These are phyloP conservation scores for Termitomyces sp. DNA, from an alignment of 768 basidiomycete genomes.

Conservation along the genomic window DNA sequence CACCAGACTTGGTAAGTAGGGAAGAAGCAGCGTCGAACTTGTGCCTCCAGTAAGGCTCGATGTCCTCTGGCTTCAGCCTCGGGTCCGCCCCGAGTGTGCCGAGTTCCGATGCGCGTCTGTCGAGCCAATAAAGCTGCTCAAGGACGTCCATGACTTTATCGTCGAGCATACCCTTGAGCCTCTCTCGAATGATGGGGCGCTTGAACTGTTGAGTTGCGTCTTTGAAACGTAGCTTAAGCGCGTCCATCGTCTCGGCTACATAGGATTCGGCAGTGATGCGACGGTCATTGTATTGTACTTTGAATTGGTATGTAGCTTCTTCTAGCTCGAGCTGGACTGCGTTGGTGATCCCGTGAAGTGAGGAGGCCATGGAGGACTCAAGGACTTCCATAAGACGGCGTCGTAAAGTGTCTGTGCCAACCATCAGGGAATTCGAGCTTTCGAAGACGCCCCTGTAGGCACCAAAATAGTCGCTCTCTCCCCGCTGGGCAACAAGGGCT, in stretches of 20 bases:
- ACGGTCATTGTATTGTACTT: slow-evolving; percentile 97
- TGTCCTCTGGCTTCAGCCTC: slow-evolving; percentile 64
- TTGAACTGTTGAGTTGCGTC: slow-evolving; percentile 82
- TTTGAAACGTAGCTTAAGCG: slow-evolving; percentile 86
- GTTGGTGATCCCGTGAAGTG: slow-evolving; percentile 93
- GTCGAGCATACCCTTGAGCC: slow-evolving; percentile 90
- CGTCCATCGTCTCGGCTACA: slow-evolving; percentile 95
- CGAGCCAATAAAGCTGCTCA: slow-evolving; percentile 96
- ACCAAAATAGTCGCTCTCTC: slow-evolving; percentile 68
- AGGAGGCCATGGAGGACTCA: slow-evolving; percentile 96
- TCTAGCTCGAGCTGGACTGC: slow-evolving; percentile 97
- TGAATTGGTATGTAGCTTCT: slow-evolving; percentile 98
- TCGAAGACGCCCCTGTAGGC: slow-evolving; percentile 61
- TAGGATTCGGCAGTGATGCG: slow-evolving; percentile 94
- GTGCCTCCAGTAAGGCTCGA: slow-evolving; percentile 93
- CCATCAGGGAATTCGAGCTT: slow-evolving; percentile 65
- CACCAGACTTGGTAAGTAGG: slow-evolving; percentile 91
- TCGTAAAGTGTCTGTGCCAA: slow-evolving; percentile 88
- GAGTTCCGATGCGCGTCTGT: slow-evolving; percentile 80
- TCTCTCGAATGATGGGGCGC: slow-evolving; percentile 82
- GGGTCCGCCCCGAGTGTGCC: slow-evolving; percentile 64
- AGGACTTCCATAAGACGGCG: slow-evolving; percentile 94
- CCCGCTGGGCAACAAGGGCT: slow-evolving; percentile 46
- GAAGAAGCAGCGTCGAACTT: slow-evolving; percentile 94
- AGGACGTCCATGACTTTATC: slow-evolving; percentile 97